Conservation (phyloP, 441 rosid species). For the Rhodomyrtus psidioides region DNA sequence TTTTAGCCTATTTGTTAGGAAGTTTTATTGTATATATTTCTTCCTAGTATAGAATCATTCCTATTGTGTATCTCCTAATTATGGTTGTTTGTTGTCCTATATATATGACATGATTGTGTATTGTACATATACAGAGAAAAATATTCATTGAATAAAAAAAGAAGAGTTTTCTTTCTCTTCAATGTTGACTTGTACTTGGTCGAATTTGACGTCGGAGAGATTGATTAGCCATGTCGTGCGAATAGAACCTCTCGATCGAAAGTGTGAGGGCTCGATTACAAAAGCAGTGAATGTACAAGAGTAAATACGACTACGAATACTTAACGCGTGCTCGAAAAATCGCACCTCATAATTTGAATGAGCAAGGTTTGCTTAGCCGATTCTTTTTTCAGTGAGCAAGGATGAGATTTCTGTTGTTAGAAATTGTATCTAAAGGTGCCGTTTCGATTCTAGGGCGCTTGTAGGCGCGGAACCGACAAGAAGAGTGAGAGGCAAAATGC, state of each 20-base stretch:
- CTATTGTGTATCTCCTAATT: too few relatives aligned
- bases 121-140: too few relatives aligned
- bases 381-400: not conserved
- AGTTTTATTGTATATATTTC: too few relatives aligned
- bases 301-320: not conserved
- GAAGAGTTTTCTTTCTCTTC: too few relatives aligned
- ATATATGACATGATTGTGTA: too few relatives aligned
- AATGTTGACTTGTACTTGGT: not conserved
- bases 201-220: not conserved
- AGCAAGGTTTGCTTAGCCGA: accelerated
- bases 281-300: not conserved
- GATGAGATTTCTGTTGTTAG: not conserved
- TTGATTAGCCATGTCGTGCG: not conserved
- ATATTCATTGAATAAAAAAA: too few relatives aligned
- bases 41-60: too few relatives aligned
- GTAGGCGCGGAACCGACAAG: not conserved
- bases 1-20: too few relatives aligned
- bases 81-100: too few relatives aligned
- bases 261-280: not conserved
- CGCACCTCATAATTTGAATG: not conserved
- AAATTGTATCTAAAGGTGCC: too few relatives aligned
- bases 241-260: not conserved
- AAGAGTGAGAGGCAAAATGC: not conserved
- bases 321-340: accelerated
- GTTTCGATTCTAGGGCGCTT: not conserved